Evolutionary conservation across 345 rosid species (phyloP), one percentile per base, ranked within the genome.

Genomic region (Citrus glauca): DNA sequence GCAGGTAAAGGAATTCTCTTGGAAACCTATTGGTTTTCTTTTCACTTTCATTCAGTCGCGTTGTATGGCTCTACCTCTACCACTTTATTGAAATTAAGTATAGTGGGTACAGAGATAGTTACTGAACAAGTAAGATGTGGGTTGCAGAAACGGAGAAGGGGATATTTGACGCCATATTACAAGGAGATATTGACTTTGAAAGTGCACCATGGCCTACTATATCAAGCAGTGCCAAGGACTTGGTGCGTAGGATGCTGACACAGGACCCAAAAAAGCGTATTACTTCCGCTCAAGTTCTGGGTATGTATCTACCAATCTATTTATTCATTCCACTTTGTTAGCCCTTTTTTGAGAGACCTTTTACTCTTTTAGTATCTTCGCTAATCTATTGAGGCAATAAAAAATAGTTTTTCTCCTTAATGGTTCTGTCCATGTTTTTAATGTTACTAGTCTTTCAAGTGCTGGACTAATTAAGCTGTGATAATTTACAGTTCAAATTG

Each of bases 131-230:
- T 45, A 19, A 30, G 32, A 76, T 55, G 66, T 61, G 5, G 11
- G 67, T 55, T 82, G 83, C 87, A 94, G 98, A 94, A 81, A 88
- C 84, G 10, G 98, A 94, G 78, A 88, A 86, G 71, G 97, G 92
- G 42, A 95, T 93, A 77, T 95, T 93, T 78, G 90, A 89, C 72
- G 94, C 95, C 50, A 85, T 95, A 83, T 68, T 91, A 75, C 80
- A 87, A 78, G 98, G 98, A 69, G 81, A 89, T 14, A 89, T 95
- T 67, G 98, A 93, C 81, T 95, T 93, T 81, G 88, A 88, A 32
- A 84, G 81, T 76, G 8, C 83, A 32, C 98, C 98, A 13, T 95
- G 98, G 98, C 98, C 98, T 13, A 79, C 82, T 13, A 93, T 93
- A 78, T 90, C 98, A 38, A 63, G 66, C 45, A 89, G 93, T 86